phyloP scores from a whole-genome alignment of 2,329 filamentous ascomycete genomes.

The Calonectria multiphialidica region DNA sequence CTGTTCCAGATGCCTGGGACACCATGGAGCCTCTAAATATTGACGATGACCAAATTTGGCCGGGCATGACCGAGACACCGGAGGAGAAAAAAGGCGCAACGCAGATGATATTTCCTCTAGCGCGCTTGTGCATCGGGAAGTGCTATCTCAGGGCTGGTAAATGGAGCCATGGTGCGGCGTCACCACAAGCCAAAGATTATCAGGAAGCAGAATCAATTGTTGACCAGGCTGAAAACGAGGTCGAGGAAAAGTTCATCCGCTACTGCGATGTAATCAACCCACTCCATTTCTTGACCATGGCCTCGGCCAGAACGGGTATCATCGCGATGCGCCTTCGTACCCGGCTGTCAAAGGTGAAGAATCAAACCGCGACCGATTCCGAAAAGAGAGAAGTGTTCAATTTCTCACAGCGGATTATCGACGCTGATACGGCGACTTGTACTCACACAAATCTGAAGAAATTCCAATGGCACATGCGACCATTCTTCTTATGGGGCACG shows the following conservation, averaged over 20 bases:
- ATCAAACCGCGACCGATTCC: conserved; percentile 39
- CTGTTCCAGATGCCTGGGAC: conserved; percentile 42
- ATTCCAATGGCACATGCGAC: conserved; percentile 48
- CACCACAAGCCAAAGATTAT: conserved; percentile 25
- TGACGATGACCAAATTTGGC: conserved; percentile 53
- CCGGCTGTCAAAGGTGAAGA: conserved; percentile 36
- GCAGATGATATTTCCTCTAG: conserved; percentile 52
- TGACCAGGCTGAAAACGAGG: conserved; percentile 53
- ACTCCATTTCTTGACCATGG: conserved; percentile 48
- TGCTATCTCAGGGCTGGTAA: conserved; percentile 8
- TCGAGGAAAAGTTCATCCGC: conserved; percentile 57
- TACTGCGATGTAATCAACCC: conserved; percentile 58
- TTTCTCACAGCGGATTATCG: conserved; percentile 52
- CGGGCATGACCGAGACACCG: conserved; percentile 50
- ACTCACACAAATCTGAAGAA: conserved; percentile 36
- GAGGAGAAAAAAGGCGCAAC: conserved; percentile 44
- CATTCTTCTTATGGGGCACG: conserved; percentile 45
- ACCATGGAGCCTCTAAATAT: conserved; percentile 51
- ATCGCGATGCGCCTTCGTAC: conserved; percentile 40
- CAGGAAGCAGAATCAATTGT: conserved; percentile 48
- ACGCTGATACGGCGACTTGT: conserved; percentile 49
- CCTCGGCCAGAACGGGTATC: conserved; percentile 42
- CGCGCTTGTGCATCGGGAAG: conserved; percentile 21
- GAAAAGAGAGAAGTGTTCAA: conserved; percentile 42
- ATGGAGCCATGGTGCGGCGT: background rate